Evolutionary conservation across 371 early-diverging fungal genomes (phyloP), one percentile per base, ranked within the genome.

Genomic region (Nosema muscidifuracis): DNA sequence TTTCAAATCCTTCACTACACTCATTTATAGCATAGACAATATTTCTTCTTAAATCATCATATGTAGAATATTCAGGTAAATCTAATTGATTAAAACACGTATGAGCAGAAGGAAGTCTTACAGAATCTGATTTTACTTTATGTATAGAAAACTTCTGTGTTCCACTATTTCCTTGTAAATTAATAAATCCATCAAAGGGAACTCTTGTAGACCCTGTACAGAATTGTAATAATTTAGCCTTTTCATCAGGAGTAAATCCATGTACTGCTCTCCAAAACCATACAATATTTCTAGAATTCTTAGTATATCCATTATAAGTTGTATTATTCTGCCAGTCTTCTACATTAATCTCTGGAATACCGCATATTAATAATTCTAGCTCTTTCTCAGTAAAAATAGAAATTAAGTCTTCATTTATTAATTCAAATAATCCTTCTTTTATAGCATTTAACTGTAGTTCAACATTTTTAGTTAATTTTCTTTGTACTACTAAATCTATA

Each of bases 191-290:
- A 18, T 92, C 94, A 24, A 95, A 83, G 6, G 96, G 98, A 20
- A 97, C 92, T 76, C 93, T 94, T 38, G 92, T 91, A 0, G 96
- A 96, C 24, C 98, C 96, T 0, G 98, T 97, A 20, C 89, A 90
- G 85, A 95, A 97, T 82, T 95, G 96, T 56, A 97, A 84, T 62
- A 97, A 83, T 81, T 94, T 94, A 26, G 98, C 94, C 1, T 92
- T 85, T 82, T 95, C 92, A 83, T 93, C 94, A 80, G 92, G 92
- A 75, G 89, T 89, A 82, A 95, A 93, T 73, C 90, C 89, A n/a
- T 94, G 87, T 12, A 97, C 95, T 0, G 92, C 93, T 33, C 94
- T 85, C 98, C 98, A 97, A 86, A 96, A 95, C 94, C 94, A 93
- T 80, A 92, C 91, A 53, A 97, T 87, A 74, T 91, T 93, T 15